A percentile compares a stretch with the other conserved stretches of the same genome.
These are phyloP conservation scores for Tetrapisispora taiwanensis DNA, from an alignment of 805 yeast species.

Conservation along the genomic window DNA sequence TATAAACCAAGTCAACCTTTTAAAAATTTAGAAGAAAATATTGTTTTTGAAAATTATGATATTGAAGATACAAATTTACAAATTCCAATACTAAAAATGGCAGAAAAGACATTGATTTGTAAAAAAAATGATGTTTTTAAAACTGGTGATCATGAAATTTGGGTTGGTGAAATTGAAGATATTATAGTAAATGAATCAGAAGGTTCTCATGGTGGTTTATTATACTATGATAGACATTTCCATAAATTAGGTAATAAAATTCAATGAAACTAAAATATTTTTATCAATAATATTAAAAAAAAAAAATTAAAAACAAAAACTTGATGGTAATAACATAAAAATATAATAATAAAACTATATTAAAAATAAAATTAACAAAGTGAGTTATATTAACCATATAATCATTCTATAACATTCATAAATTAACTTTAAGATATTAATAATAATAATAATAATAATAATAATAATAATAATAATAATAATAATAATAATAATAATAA, in stretches of 20 bases:
- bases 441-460: too few species aligned
- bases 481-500: too few species aligned
- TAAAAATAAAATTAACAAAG: too few species aligned
- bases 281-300: neutral
- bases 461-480: too few species aligned
- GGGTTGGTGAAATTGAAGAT: slow-evolving; percentile 72
- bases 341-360: too few species aligned
- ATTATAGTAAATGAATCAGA: slow-evolving; percentile 30
- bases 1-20: slow-evolving; percentile 44
- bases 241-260: slow-evolving; percentile 37
- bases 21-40: slow-evolving; percentile 27
- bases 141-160: slow-evolving; percentile 81
- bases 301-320: too few species aligned
- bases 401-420: too few species aligned
- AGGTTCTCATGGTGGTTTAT: slow-evolving; percentile 47
- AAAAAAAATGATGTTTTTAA: slow-evolving; percentile 40
- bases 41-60: slow-evolving; percentile 29
- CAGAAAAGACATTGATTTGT: slow-evolving; percentile 57
- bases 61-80: slow-evolving; percentile 17
- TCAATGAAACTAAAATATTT: neutral
- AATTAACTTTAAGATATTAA: too few species aligned
- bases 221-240: slow-evolving; percentile 55
- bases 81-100: slow-evolving; percentile 47
- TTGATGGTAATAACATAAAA: too few species aligned
- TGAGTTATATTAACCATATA: too few species aligned